Conservation (phyloP, 331 rosid species). For the Acacia pycnantha region DNA sequence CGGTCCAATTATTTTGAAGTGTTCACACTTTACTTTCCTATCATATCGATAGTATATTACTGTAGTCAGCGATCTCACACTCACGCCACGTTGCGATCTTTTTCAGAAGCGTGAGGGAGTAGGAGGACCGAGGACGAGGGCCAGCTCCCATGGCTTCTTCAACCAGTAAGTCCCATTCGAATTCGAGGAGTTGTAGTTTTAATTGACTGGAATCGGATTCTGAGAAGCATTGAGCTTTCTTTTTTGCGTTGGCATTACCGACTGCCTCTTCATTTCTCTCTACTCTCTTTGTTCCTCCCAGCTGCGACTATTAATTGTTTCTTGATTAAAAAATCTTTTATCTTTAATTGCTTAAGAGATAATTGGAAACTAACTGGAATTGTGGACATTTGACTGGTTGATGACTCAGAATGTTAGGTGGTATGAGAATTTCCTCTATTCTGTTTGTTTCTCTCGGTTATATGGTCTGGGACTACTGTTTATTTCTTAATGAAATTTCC, state of each 20-base stretch:
- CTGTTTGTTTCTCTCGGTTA: neutral
- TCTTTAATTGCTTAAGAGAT: slow-evolving; percentile 4
- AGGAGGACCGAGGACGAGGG: neutral
- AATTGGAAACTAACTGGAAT: neutral
- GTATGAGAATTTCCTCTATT: neutral
- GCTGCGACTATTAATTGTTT: neutral
- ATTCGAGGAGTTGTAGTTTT: neutral
- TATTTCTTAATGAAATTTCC: neutral
- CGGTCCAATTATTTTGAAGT: neutral
- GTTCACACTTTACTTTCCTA: neutral
- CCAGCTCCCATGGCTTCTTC: slow-evolving; percentile 2
- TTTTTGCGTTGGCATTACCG: neutral
- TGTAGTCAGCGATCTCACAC: neutral
- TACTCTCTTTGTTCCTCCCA: neutral
- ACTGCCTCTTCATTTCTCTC: neutral
- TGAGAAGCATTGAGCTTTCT: neutral
- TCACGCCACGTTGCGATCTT: neutral
- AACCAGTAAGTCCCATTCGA: neutral
- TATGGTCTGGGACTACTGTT: neutral
- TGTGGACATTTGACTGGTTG: neutral
- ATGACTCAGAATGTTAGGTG: neutral
- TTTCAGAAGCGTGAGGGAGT: neutral
- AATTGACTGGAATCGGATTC: neutral
- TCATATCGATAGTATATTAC: neutral
- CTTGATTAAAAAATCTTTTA: neutral